Percentiles rank a stretch among this genome's conserved stretches.
Evolutionary conservation across 1,284 basidiomycete genomes (phyloP).

Genomic region (Trametes polyzona): DNA sequence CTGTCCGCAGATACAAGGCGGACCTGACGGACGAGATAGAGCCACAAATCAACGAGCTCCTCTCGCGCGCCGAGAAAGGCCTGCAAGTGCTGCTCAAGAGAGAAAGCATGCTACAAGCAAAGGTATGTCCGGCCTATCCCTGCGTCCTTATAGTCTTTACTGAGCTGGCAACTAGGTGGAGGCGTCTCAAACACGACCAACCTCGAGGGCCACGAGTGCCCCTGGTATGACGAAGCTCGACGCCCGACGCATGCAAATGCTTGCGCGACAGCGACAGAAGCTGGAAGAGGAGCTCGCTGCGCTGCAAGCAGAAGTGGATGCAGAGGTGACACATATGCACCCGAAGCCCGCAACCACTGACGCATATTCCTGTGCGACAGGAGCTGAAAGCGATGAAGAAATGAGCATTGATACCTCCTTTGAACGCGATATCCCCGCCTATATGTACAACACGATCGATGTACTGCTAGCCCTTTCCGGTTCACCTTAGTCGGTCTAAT

Average conservation of each 20-base stretch:
- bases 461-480: slow-evolving; percentile 10
- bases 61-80: slow-evolving; percentile 71
- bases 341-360: too few species aligned
- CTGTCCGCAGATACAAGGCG: slow-evolving; percentile 68
- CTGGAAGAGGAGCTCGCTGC: slow-evolving; percentile 57
- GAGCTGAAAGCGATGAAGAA: slow-evolving; percentile 34
- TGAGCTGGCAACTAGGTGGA: slow-evolving; percentile 48
- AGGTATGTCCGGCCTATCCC: slow-evolving; percentile 43
- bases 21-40: slow-evolving; percentile 78
- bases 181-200: slow-evolving; percentile 49
- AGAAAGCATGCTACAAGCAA: slow-evolving; percentile 59
- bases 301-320: slow-evolving; percentile 62
- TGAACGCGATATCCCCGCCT: not conserved
- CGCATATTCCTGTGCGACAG: slow-evolving; percentile 8
- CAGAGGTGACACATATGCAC: slow-evolving; percentile 48
- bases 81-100: slow-evolving; percentile 60
- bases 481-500: slow-evolving; percentile 2
- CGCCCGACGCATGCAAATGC: slow-evolving; percentile 60
- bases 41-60: slow-evolving; percentile 74
- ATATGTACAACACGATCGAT: slow-evolving; percentile 17
- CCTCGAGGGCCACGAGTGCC: slow-evolving; percentile 46
- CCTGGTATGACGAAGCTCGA: slow-evolving; percentile 69
- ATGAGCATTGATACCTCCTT: slow-evolving; percentile 7
- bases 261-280: slow-evolving; percentile 64
- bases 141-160: not conserved